Conservation (phyloP, 2,329 filamentous ascomycete species). For the Triangularia setosa region DNA sequence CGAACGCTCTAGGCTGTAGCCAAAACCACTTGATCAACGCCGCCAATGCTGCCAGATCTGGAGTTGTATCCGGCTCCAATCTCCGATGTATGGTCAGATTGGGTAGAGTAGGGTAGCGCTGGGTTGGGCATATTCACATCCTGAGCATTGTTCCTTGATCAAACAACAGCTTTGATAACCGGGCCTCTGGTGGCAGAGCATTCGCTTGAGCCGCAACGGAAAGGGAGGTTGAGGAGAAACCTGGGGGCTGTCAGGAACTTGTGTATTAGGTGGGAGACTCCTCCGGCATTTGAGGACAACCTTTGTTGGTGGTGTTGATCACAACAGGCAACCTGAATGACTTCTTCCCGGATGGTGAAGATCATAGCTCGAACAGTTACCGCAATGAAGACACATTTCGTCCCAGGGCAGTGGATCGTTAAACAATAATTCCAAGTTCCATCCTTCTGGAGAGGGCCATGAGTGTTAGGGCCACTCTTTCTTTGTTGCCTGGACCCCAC, state of each 20-base stretch:
- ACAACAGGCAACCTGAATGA: neutral
- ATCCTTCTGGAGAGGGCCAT: neutral
- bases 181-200: neutral
- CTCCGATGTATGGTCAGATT: neutral
- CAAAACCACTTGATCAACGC: neutral
- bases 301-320: neutral
- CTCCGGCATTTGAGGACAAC: neutral
- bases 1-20: neutral
- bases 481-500: neutral
- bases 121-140: neutral
- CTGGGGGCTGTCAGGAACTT: neutral
- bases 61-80: neutral
- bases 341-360: neutral
- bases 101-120: neutral
- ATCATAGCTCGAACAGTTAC: neutral
- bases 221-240: neutral
- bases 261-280: neutral
- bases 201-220: conserved; percentile 1
- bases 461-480: neutral
- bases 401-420: neutral
- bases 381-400: neutral
- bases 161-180: neutral
- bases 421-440: neutral
- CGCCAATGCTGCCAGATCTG: neutral
- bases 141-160: neutral